Conservation (phyloP, 2,329 filamentous ascomycete species). For the Penicillium griseofulvum region DNA sequence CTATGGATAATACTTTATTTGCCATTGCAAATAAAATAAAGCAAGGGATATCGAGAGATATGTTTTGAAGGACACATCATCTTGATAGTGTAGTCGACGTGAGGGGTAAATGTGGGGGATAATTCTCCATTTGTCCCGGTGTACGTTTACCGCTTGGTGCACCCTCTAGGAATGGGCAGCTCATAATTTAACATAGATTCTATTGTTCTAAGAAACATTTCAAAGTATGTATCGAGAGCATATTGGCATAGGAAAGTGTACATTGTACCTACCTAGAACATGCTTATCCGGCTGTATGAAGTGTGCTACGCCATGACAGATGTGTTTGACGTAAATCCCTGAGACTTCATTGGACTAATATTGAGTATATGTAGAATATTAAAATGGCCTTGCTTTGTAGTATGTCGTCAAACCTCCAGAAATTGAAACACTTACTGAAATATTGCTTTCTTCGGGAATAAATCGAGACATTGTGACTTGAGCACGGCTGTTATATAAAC, state of each 20-base stretch:
- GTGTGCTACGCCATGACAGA: constrained; percentile 14
- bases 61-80: neutral
- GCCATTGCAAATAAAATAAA: constrained; percentile 1
- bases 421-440: neutral
- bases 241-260: constrained; percentile 15
- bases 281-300: constrained; percentile 19
- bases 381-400: neutral
- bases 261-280: constrained; percentile 12
- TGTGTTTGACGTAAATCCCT: constrained; percentile 11
- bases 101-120: constrained; percentile 4
- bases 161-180: neutral
- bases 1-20: constrained; percentile 16
- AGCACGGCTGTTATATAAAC: neutral
- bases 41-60: neutral
- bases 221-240: constrained; percentile 8
- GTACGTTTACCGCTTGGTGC: neutral
- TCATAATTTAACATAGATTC: neutral
- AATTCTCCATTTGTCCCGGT: no score
- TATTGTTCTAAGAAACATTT: neutral
- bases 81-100: neutral
- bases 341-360: neutral
- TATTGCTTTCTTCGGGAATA: neutral
- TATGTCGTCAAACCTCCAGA: no score
- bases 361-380: neutral
- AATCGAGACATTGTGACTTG: neutral